These are phyloP conservation scores for Celoporthe dispersa DNA, from an alignment of 2,329 filamentous ascomycete genomes.

Conservation along the genomic window DNA sequence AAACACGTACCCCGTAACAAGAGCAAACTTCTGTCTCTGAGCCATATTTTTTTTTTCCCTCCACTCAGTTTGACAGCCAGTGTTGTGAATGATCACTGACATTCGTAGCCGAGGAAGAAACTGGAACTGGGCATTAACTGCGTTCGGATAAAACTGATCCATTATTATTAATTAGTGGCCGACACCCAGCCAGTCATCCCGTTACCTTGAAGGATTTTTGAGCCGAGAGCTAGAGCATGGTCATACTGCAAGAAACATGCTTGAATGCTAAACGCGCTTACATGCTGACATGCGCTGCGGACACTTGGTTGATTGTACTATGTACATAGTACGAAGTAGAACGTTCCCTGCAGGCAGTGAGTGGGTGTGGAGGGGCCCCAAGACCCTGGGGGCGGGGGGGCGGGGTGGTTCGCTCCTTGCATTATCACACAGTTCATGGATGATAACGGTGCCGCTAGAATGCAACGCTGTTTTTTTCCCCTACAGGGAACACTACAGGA, in stretches of 20 bases:
- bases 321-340: too few relatives aligned
- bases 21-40: background rate
- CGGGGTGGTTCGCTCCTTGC: too few relatives aligned
- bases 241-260: background rate
- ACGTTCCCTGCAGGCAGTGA: too few relatives aligned
- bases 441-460: too few relatives aligned
- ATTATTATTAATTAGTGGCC: background rate
- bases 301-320: too few relatives aligned
- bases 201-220: background rate
- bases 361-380: too few relatives aligned
- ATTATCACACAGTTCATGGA: too few relatives aligned
- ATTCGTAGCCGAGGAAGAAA: background rate
- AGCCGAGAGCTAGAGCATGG: background rate
- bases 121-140: background rate
- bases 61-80: too few relatives aligned
- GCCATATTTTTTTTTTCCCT: background rate
- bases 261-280: background rate
- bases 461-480: too few relatives aligned
- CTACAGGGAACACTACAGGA: too few relatives aligned
- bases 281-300: too few relatives aligned
- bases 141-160: background rate
- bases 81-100: background rate
- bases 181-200: background rate
- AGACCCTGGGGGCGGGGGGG: too few relatives aligned
- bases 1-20: background rate